Base-by-base conservation (phyloP, 768 basidiomycete species). In the Asterophora parasitica region DNA sequence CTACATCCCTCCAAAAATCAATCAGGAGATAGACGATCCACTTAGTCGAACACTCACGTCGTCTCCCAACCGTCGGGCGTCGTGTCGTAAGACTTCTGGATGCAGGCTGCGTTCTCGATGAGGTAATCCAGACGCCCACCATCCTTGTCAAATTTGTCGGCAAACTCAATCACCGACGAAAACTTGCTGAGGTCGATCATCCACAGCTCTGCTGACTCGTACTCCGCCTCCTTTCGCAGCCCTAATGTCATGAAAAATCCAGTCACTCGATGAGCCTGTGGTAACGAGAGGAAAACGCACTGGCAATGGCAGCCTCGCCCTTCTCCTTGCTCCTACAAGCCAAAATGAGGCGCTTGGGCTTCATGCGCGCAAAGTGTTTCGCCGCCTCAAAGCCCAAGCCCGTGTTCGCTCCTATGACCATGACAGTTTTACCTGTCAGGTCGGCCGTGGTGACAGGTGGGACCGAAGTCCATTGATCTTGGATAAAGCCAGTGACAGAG, bases 361-460 rank as follows among this genome's bases (percentile, higher is more conserved):
- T 67, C 75, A 77, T 73, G 1, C 49, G 38, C 0, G 73, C 74
- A 36, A 78, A 71, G 45, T 76, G 70, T 44, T 68, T 73, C 9
- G 69, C 61, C 0, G 72, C 67, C 48, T 77, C 75, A 37, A 74
- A 67, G 1, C 76, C 77, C 1, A 79, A 42, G 5, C 77, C 81
- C 17, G 66, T 65, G 51, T 81, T 82, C 4, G 78, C 74, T 4
- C 69, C 71, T 16, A 70, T 65, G 16, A 82, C 70, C 16, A 80
- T 44, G 17, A 79, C 64, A 3, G 73, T 75, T 51, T 75, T 76
- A 4, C 71, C 72, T 9, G 59, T 56, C 13, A 79, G 61, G 46
- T 75, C 68, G 1, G 55, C 63, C 2, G 57, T 52, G 8, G 61
- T 59, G 1, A 71, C 63, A 3, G 64, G 63, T 9, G 66, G 62